Percentiles rank a stretch among this genome's conserved stretches.
Conservation (phyloP, 2,329 filamentous ascomycete species). For the Byssochlamys sp. region DNA sequence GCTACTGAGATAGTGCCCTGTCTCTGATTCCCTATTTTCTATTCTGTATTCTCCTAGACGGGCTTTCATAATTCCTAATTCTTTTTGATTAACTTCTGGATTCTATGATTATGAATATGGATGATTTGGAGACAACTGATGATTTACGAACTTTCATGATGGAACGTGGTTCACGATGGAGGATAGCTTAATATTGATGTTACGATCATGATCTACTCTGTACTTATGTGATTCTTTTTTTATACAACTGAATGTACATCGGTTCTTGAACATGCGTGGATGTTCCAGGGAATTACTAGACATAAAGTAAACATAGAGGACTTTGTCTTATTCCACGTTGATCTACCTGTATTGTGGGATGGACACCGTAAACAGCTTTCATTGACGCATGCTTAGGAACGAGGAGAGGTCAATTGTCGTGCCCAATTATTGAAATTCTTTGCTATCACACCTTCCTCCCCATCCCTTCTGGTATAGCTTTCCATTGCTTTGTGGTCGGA, state of each 20-base stretch:
- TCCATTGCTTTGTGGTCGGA: neutral
- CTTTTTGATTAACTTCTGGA: neutral
- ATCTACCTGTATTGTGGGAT: too few species aligned
- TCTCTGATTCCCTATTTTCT: neutral
- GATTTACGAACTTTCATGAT: neutral
- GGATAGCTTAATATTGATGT: neutral
- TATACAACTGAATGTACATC: neutral
- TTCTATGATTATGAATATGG: neutral
- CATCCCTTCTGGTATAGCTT: conserved; percentile 1
- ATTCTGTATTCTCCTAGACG: neutral
- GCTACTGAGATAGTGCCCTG: neutral
- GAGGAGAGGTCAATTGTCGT: neutral
- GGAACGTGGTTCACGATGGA: neutral
- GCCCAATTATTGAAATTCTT: neutral
- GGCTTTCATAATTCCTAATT: neutral
- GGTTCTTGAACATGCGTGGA: neutral
- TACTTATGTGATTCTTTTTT: neutral
- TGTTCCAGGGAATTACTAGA: neutral
- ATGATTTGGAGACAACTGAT: neutral
- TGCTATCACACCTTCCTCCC: neutral
- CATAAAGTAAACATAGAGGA: neutral
- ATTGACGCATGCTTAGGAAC: neutral
- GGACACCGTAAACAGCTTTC: neutral
- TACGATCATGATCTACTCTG: neutral
- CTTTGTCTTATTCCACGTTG: too few species aligned